Evolutionary conservation across 495 filamentous ascomycete genomes (phyloP).

Genomic region (Hypoxylon perforatum): DNA sequence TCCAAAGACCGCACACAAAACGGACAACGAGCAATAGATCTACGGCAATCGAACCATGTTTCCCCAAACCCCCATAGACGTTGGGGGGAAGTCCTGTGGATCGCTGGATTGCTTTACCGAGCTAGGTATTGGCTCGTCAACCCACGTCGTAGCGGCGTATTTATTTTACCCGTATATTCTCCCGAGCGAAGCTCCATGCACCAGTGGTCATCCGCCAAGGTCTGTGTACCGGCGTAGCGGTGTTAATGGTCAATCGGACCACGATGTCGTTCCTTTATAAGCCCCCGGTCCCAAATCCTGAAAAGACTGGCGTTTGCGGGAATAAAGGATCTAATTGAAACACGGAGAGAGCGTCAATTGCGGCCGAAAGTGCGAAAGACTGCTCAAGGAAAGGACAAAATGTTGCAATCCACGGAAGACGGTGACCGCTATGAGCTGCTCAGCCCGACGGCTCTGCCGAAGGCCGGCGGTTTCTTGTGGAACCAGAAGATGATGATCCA

Average conservation of each 20-base stretch:
- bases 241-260: conserved; percentile 15
- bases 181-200: conserved; percentile 37
- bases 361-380: conserved; percentile 26
- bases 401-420: conserved; percentile 59
- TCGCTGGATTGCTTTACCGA: conserved; percentile 36
- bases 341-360: conserved; percentile 17
- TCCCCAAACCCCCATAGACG: conserved; percentile 6
- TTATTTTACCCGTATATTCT: conserved; percentile 45
- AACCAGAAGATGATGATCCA: conserved; percentile 72
- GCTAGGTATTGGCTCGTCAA: conserved; percentile 31
- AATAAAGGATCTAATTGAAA: conserved; percentile 22
- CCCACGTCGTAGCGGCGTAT: conserved; percentile 36
- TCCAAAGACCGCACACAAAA: neutral
- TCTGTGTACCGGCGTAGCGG: conserved; percentile 34
- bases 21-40: conserved; percentile 21
- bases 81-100: conserved; percentile 29
- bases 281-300: conserved; percentile 12
- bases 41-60: conserved; percentile 34
- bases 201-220: conserved; percentile 35
- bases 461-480: conserved; percentile 67
- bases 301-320: conserved; percentile 19
- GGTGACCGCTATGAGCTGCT: conserved; percentile 66
- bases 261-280: conserved; percentile 37
- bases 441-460: conserved; percentile 66
- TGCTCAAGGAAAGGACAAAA: conserved; percentile 21